These are phyloP conservation scores for Cladobotryum protrusum DNA, from an alignment of 2,329 filamentous ascomycete genomes.

Conservation along the genomic window DNA sequence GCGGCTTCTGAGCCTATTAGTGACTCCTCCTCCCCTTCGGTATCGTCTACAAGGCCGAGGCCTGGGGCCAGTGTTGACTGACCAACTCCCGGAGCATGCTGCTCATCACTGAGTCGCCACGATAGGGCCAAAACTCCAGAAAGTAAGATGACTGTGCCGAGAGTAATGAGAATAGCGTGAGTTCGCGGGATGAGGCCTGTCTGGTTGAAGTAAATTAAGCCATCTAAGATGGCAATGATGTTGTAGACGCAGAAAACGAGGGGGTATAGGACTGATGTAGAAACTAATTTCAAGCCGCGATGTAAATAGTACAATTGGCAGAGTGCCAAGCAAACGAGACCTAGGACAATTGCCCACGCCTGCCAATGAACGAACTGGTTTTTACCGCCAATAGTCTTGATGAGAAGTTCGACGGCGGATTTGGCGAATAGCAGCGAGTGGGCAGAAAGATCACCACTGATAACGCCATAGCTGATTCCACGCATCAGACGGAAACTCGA, in stretches of 20 bases:
- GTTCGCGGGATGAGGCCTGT: conserved; percentile 69
- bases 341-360: conserved; percentile 84
- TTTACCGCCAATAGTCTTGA: conserved; percentile 73
- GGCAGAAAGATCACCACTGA: conserved; percentile 89
- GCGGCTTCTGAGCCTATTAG: conserved; percentile 43
- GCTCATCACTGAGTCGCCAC: conserved; percentile 82
- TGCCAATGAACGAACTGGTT: conserved; percentile 97
- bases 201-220: conserved; percentile 93
- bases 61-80: conserved; percentile 74
- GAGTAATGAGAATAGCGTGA: conserved; percentile 72
- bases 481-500: conserved; percentile 67
- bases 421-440: conserved; percentile 92
- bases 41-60: conserved; percentile 71
- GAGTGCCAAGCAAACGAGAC: conserved; percentile 73
- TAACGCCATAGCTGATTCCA: conserved; percentile 80
- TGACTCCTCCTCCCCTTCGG: conserved; percentile 53
- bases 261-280: conserved; percentile 91
- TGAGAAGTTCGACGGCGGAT: conserved; percentile 89
- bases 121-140: conserved; percentile 85
- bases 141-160: conserved; percentile 82
- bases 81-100: conserved; percentile 52
- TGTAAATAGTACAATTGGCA: conserved; percentile 94
- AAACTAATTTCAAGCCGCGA: conserved; percentile 86
- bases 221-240: conserved; percentile 95
- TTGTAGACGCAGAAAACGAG: conserved; percentile 99